These are phyloP conservation scores for Aspergillus nidulans DNA, from an alignment of 495 filamentous ascomycete genomes.

Conservation along the genomic window DNA sequence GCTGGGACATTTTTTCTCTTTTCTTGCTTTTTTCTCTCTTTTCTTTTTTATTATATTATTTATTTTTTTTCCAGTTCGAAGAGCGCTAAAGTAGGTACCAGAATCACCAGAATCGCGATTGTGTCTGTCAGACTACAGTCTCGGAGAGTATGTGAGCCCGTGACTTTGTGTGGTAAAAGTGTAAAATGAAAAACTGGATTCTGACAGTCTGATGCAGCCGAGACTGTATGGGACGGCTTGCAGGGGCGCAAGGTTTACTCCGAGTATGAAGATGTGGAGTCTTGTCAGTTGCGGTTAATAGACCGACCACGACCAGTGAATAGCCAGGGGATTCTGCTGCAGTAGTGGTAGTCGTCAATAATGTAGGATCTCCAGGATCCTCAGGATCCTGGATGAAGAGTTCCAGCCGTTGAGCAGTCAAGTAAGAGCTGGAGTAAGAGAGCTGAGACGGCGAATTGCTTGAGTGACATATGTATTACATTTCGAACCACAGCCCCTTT, in stretches of 20 bases:
- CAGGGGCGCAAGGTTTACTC: not conserved
- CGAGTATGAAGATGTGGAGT: not conserved
- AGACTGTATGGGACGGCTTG: not conserved
- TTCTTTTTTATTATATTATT: no score
- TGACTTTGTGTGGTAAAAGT: not conserved
- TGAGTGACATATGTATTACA: not conserved
- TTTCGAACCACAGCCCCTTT: not conserved
- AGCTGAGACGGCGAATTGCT: not conserved
- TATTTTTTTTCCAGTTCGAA: no score
- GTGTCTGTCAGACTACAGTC: no score
- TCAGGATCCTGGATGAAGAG: not conserved
- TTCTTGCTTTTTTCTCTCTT: no score
- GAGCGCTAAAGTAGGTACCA: no score
- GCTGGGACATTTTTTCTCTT: no score
- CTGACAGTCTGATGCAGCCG: not conserved
- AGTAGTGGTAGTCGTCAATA: not conserved
- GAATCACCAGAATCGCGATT: no score
- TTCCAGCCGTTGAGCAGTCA: not conserved
- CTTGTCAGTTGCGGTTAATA: not conserved
- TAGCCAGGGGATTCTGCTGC: not conserved
- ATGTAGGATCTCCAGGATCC: not conserved
- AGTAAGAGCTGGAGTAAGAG: not conserved
- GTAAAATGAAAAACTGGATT: not conserved
- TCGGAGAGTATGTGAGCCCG: not conserved
- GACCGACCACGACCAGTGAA: not conserved